Base-by-base conservation (phyloP, 805 yeast species). In the Isabelozyma heimii region DNA sequence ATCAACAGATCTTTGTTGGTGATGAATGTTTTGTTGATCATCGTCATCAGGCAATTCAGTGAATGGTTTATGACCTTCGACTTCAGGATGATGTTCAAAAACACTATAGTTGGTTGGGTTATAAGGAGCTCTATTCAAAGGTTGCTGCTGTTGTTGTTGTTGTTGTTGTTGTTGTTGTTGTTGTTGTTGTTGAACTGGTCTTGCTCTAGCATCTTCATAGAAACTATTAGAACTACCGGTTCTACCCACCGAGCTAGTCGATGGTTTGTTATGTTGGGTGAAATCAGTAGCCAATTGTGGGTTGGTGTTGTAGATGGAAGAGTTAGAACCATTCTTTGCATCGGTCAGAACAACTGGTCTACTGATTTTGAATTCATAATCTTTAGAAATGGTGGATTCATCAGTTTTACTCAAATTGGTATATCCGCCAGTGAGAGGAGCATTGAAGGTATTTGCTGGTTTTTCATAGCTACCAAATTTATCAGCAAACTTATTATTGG, bases 41-140 rank as follows among this genome's bases (percentile, higher is more conserved):
- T 57, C 62, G 37, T 60, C 65, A 51, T 67, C 69, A 33, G 51
- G 67, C 51, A 72, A 55, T 51, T 73, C 79, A 13, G 77, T 71
- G 49, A 72, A 73, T 14, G 77, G 77, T 54, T 67, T 67, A 57
- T 73, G 77, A 12, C 78, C 78, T 48, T 73, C 77, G 3, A 73
- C 77, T 50, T 63, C 69, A 2, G 77, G 75, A 50, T 73, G 78
- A 49, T 73, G 77, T 51, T 73, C 76, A 54, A 73, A 73, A 3
- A 73, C 77, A 39, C 73, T 69, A 39, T 47, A 46, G 30, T 54
- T 53, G 40, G 53, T 50, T 6, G 55, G 50, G 16, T 47, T 37
- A 38, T 52, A 61, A 10, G 75, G 62, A 33, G 61, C 62, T 35
- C 56, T 52, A 28, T 52, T 57, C 1, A 74, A 74, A 5, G 74